Percentiles rank a stretch among this genome's conserved stretches.
Conservation (phyloP, 2,329 filamentous ascomycete species). For the Falciphora oryzae region DNA sequence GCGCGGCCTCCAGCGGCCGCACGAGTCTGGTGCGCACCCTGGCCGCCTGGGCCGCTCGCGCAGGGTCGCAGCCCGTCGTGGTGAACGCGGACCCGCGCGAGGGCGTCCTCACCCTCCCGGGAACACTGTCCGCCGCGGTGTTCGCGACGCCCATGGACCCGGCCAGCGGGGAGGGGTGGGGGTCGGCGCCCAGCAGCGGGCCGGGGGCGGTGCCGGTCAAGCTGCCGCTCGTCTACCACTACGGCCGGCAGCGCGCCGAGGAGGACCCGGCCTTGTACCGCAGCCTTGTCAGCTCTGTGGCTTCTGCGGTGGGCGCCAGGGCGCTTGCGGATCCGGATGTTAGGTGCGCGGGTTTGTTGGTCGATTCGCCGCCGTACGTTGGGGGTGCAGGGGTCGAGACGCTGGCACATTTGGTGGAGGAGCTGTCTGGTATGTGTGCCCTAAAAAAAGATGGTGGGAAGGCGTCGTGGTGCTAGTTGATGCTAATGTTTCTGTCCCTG, state of each 20-base stretch:
- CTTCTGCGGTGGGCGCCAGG: constrained; percentile 70
- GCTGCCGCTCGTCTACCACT: constrained; percentile 85
- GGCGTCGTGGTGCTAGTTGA: not conserved
- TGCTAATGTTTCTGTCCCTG: constrained; percentile 32
- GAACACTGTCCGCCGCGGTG: constrained; percentile 78
- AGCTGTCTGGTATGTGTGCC: constrained; percentile 40
- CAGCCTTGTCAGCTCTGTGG: constrained; percentile 68
- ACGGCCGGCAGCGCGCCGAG: constrained; percentile 67
- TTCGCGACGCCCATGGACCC: constrained; percentile 82
- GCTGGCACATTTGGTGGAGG: constrained; percentile 66
- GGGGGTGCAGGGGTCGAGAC: constrained; percentile 62
- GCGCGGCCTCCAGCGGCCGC: constrained; percentile 74
- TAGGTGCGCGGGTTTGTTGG: constrained; percentile 69
- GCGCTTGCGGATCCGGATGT: constrained; percentile 69
- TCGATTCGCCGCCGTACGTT: constrained; percentile 73
- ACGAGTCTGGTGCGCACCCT: constrained; percentile 73
- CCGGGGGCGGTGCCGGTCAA: constrained; percentile 86
- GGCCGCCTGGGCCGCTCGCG: constrained; percentile 71
- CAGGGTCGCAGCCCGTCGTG: constrained; percentile 68
- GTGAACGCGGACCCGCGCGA: constrained; percentile 83
- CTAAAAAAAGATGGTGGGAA: no score
- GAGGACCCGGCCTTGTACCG: constrained; percentile 69
- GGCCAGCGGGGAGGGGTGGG: constrained; percentile 77
- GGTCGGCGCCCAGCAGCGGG: constrained; percentile 83
- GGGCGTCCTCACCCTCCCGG: constrained; percentile 70